Conservation (phyloP, 2,329 filamentous ascomycete genomes). For the Colletotrichum horii region DNA sequence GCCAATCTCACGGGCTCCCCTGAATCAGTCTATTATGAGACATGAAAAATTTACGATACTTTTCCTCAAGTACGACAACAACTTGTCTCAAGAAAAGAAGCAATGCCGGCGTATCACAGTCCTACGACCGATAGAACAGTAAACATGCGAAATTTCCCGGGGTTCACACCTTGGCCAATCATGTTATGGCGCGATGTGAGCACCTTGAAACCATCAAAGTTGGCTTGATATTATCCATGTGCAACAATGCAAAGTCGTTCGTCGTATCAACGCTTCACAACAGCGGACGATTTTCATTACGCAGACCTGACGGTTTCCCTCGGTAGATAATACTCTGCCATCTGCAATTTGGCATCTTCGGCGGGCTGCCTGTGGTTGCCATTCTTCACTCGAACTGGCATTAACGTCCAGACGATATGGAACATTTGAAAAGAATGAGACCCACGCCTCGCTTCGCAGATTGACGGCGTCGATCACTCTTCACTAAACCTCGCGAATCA, state of each 20-base stretch:
- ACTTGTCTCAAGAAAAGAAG: not conserved
- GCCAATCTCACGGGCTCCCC: conserved; percentile 9
- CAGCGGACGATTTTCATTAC: not conserved
- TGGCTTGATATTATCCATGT: not conserved
- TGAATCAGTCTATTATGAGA: not conserved
- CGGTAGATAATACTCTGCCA: not conserved
- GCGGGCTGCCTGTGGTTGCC: not conserved
- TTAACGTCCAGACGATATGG: not conserved
- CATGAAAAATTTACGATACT: not conserved
- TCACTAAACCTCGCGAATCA: not conserved
- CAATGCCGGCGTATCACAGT: not conserved
- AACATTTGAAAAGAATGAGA: not conserved
- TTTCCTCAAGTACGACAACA: not conserved
- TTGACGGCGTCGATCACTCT: not conserved
- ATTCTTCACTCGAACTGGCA: not conserved
- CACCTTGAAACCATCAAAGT: not conserved
- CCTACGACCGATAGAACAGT: not conserved
- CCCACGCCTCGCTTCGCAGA: not conserved
- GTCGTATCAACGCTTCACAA: not conserved
- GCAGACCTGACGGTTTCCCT: not conserved
- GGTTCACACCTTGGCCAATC: not conserved
- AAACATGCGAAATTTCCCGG: not conserved
- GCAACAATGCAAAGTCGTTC: not conserved
- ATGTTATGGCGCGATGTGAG: not conserved
- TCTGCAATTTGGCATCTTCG: not conserved